Evolutionary conservation across 2,329 filamentous ascomycete genomes (phyloP).

Genomic region (Leptographium flavum): DNA sequence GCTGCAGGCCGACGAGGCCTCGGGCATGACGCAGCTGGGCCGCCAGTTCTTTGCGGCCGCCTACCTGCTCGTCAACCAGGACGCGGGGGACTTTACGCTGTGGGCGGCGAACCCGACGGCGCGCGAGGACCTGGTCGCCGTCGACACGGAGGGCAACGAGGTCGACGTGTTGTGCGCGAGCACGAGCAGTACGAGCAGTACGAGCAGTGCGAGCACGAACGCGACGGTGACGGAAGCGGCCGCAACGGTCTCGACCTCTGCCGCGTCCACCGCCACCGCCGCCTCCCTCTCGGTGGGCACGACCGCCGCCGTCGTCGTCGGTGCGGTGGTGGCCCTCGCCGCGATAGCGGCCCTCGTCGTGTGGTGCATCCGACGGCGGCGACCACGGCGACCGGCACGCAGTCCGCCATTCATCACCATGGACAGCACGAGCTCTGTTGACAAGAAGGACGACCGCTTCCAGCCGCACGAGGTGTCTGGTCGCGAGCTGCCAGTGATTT

Average conservation of each 20-base stretch:
- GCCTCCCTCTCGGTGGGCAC: not conserved
- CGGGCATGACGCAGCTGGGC: constrained; percentile 15
- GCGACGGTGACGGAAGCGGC: too few species aligned
- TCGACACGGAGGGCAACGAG: constrained; percentile 17
- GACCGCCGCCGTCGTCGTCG: not conserved
- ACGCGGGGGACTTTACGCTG: constrained; percentile 12
- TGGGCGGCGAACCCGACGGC: constrained; percentile 9
- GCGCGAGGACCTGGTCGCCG: constrained; percentile 5
- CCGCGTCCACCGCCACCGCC: not conserved
- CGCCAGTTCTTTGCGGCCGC: constrained; percentile 17
- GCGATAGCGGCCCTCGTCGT: not conserved
- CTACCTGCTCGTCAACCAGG: constrained; percentile 18
- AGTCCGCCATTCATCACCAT: not conserved
- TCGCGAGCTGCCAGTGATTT: not conserved
- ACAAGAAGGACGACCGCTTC: not conserved
- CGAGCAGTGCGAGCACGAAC: not conserved
- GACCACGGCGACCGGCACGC: not conserved
- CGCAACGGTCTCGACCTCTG: not conserved
- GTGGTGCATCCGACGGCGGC: not conserved
- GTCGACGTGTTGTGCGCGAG: constrained; percentile 12
- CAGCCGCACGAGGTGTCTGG: not conserved
- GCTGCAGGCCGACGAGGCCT: constrained; percentile 12
- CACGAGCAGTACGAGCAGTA: not conserved
- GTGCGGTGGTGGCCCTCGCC: not conserved
- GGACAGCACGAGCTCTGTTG: not conserved